These are phyloP conservation scores for Colletotrichum tropicale DNA, from an alignment of 2,329 filamentous ascomycete genomes.

Conservation along the genomic window DNA sequence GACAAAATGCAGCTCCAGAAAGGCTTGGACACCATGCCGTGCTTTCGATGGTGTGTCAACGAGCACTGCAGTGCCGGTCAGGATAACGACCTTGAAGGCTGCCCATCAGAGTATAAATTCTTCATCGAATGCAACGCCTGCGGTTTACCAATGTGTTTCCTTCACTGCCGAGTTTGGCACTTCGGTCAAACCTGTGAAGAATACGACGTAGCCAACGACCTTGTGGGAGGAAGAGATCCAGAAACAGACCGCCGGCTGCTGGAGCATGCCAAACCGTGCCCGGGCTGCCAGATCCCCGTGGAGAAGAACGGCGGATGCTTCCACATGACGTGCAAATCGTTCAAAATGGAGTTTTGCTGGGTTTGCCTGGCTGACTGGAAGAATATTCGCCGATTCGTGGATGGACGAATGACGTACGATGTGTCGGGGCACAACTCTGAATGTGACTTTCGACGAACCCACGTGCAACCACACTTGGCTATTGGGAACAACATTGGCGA, in stretches of 20 bases:
- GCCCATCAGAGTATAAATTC: background rate
- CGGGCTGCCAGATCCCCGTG: constrained; percentile 25
- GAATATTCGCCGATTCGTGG: background rate
- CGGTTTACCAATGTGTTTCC: constrained; percentile 29
- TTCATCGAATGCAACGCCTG: constrained; percentile 27
- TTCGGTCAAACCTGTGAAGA: constrained; percentile 24
- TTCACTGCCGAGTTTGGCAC: constrained; percentile 29
- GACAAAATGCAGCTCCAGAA: constrained; percentile 11
- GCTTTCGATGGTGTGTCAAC: constrained; percentile 29
- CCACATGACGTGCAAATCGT: constrained; percentile 43
- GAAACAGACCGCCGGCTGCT: constrained; percentile 24
- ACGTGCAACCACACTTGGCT: background rate
- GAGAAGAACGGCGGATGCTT: constrained; percentile 38
- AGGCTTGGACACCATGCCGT: background rate
- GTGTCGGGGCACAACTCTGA: background rate
- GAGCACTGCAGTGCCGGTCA: constrained; percentile 25
- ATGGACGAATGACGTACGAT: background rate
- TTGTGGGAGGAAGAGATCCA: background rate
- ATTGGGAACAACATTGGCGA: background rate
- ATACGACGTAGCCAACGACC: constrained; percentile 1
- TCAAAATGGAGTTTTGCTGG: constrained; percentile 40
- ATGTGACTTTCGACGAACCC: background rate
- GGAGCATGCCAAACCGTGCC: constrained; percentile 28
- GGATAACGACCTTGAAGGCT: constrained; percentile 19
- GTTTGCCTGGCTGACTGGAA: constrained; percentile 29